Evolutionary conservation across 108 stramenopile species (phyloP).

Genomic region (Aurantiochytrium sp.): DNA sequence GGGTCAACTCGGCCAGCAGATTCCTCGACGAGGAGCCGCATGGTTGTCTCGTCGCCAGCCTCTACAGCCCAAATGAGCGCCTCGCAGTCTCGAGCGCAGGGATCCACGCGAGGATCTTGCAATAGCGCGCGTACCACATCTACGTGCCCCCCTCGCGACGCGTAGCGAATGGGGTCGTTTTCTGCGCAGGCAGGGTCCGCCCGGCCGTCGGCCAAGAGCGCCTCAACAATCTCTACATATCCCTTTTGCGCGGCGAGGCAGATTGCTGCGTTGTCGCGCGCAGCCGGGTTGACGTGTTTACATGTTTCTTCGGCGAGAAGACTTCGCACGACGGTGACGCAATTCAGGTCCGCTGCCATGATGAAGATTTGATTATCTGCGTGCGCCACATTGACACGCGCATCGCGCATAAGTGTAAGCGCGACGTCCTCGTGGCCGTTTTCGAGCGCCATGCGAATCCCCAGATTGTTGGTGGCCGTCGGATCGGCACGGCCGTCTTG

Average conservation of each 20-base stretch:
- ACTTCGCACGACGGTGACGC: not conserved
- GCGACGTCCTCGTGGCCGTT: not conserved
- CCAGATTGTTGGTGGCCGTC: not conserved
- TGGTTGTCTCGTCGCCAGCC: not conserved
- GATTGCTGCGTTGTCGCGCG: not conserved
- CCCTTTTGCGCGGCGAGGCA: slow-evolving; percentile 1
- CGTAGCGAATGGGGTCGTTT: not conserved
- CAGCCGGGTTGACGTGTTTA: not conserved
- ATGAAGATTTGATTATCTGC: not conserved
- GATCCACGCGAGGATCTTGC: not conserved
- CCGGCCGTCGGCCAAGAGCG: not conserved
- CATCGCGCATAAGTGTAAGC: not conserved
- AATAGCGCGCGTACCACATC: not conserved
- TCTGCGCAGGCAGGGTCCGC: not conserved
- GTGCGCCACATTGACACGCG: not conserved
- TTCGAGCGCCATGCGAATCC: not conserved
- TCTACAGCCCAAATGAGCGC: not conserved
- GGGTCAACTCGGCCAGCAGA: not conserved
- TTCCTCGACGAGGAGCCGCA: not conserved
- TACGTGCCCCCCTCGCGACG: not conserved
- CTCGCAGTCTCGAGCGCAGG: not conserved
- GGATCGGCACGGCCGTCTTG: not conserved
- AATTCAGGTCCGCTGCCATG: not conserved
- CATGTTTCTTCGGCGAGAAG: not conserved
- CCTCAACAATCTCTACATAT: not conserved